These are phyloP conservation scores for Paecilomyces fulvus DNA, from an alignment of 2,329 filamentous ascomycete genomes.

Conservation along the genomic window DNA sequence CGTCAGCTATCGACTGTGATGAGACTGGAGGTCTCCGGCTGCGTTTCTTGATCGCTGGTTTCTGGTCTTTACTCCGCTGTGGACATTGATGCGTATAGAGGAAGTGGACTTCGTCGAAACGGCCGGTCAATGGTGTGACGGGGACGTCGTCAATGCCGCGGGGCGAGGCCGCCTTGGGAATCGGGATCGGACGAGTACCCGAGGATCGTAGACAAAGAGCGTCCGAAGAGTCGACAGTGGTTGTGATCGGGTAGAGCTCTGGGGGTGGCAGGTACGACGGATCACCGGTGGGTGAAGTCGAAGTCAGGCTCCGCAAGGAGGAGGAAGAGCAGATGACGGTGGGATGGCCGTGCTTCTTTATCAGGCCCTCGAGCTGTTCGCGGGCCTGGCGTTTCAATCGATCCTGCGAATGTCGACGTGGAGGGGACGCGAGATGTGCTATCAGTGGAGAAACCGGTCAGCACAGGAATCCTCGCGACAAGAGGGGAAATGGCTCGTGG, in stretches of 20 bases:
- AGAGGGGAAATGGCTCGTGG: not conserved
- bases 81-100: constrained; percentile 20
- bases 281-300: constrained; percentile 28
- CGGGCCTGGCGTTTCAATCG: constrained; percentile 15
- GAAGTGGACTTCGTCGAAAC: constrained; percentile 28
- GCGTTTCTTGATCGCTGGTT: constrained; percentile 6
- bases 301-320: constrained; percentile 28
- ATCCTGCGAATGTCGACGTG: constrained; percentile 18
- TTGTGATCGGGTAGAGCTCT: not conserved
- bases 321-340: constrained; percentile 29
- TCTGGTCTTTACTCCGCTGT: constrained; percentile 9
- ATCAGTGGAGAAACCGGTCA: constrained; percentile 15
- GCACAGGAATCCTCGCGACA: constrained; percentile 15
- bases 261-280: constrained; percentile 18
- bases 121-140: constrained; percentile 30
- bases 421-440: constrained; percentile 15
- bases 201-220: constrained; percentile 17
- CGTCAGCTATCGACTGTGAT: not conserved
- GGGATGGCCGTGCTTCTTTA: constrained; percentile 30
- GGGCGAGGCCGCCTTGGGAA: constrained; percentile 18
- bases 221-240: constrained; percentile 13
- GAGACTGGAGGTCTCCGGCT: constrained; percentile 8
- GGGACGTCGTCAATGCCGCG: constrained; percentile 24
- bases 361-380: constrained; percentile 29
- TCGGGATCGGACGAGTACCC: constrained; percentile 27